phyloP scores from a whole-genome alignment of 495 filamentous ascomycete genomes.

The Physcia stellaris region DNA sequence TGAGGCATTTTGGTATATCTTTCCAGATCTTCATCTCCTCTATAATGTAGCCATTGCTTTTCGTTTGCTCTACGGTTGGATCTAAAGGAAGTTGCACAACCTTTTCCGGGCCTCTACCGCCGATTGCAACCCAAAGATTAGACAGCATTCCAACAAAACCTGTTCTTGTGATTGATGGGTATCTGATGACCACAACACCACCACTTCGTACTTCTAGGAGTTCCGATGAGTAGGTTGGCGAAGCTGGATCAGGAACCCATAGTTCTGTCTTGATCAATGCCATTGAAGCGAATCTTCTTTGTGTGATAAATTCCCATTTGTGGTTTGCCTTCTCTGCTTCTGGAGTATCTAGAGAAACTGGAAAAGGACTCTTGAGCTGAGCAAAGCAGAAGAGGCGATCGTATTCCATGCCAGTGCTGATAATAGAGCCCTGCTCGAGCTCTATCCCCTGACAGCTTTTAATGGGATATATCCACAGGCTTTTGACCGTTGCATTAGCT shows the following conservation, averaged over 20 bases:
- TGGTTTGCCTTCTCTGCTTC: constrained; percentile 31
- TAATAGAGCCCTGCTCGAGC: constrained; percentile 47
- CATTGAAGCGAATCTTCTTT: constrained; percentile 57
- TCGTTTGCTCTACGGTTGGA: constrained; percentile 39
- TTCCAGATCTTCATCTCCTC: constrained; percentile 68
- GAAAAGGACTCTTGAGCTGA: constrained; percentile 44
- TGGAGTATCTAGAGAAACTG: constrained; percentile 23
- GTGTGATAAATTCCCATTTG: constrained; percentile 70
- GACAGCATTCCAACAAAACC: constrained; percentile 2
- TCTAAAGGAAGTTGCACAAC: constrained; percentile 50
- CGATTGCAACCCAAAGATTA: constrained; percentile 10
- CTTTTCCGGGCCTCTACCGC: constrained; percentile 15
- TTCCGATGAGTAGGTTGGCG: constrained; percentile 27
- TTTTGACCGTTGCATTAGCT: constrained; percentile 48
- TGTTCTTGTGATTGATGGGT: constrained; percentile 20
- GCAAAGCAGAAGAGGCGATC: constrained; percentile 81
- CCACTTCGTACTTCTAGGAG: constrained; percentile 36
- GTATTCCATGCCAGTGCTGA: constrained; percentile 60
- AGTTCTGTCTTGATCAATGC: constrained; percentile 65
- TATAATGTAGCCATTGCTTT: constrained; percentile 39
- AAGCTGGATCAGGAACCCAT: constrained; percentile 58
- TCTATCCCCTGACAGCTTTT: constrained; percentile 81
- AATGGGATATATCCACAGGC: constrained; percentile 74
- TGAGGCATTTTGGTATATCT: constrained; percentile 50
- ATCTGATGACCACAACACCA: constrained; percentile 41